Evolutionary conservation across 163 green algal genomes (phyloP).

Genomic region (Scenedesmus sp.): DNA sequence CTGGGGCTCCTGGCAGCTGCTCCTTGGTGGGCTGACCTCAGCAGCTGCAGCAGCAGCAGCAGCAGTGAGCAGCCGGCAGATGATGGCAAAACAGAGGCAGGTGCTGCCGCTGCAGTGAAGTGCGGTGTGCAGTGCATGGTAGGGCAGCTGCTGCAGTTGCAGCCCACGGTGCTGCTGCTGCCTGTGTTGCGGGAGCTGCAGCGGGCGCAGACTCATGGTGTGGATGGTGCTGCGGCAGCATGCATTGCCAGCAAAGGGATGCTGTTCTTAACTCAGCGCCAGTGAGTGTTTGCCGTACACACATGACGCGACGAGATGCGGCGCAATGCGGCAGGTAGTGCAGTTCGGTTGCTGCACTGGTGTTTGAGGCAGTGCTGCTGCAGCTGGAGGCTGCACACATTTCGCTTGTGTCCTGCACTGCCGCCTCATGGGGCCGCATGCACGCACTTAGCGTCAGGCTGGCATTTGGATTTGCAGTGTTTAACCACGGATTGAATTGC

Average conservation of each 20-base stretch:
- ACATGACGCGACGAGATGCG: too few species aligned
- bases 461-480: too few species aligned
- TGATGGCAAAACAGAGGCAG: neutral
- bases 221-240: neutral
- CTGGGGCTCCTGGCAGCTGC: conserved; percentile 62
- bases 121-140: neutral
- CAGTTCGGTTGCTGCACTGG: too few species aligned
- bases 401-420: too few species aligned
- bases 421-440: too few species aligned
- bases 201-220: neutral
- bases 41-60: neutral
- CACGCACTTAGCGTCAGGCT: too few species aligned
- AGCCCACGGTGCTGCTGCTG: conserved; percentile 29
- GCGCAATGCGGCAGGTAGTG: too few species aligned
- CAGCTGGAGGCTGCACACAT: too few species aligned
- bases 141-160: conserved; percentile 20
- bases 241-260: neutral
- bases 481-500: too few species aligned
- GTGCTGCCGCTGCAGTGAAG: neutral
- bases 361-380: too few species aligned
- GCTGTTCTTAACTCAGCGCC: conserved; percentile 25
- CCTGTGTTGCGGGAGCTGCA: conserved; percentile 37
- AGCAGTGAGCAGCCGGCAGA: neutral
- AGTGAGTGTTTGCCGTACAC: too few species aligned
- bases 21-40: neutral